Evolutionary conservation across 176 grass and related monocot genomes (phyloP).

Genomic region (Avena atlantica): DNA sequence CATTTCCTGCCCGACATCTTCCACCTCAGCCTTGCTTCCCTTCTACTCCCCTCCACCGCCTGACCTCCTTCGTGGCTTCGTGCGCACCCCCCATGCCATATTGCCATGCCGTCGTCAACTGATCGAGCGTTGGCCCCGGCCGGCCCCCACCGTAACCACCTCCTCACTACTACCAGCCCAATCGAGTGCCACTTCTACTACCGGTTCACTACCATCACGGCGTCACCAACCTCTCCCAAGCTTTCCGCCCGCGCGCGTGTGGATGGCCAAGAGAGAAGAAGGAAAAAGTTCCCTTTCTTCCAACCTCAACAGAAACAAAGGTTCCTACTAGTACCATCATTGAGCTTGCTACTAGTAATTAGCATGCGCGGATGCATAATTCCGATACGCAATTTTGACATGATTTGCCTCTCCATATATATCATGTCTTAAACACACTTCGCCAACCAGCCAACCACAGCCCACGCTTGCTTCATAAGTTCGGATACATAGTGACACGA

Average conservation of each 20-base stretch:
- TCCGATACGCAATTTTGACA: not conserved
- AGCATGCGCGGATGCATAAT: slow-evolving; percentile 6
- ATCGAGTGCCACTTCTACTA: not conserved
- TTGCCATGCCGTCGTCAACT: not conserved
- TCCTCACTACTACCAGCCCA: not conserved
- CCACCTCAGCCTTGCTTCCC: slow-evolving; percentile 46
- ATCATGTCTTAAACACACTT: slow-evolving; percentile 46
- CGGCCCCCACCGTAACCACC: slow-evolving; percentile 40
- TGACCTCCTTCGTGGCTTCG: too few species aligned
- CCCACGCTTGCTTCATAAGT: not conserved
- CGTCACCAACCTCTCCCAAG: slow-evolving; percentile 10
- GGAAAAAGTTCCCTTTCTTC: not conserved
- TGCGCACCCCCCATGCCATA: not conserved
- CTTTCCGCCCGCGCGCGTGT: not conserved
- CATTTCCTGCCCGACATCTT: not conserved
- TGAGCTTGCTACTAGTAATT: not conserved
- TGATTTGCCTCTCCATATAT: not conserved
- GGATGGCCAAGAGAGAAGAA: not conserved
- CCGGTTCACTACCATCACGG: not conserved
- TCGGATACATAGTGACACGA: not conserved
- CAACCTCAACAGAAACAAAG: slow-evolving; percentile 1
- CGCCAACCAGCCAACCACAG: slow-evolving; percentile 28
- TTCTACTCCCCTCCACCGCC: slow-evolving; percentile 44
- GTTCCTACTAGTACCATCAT: not conserved
- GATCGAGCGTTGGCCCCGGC: not conserved